Percentiles rank a stretch among this genome's conserved stretches.
Evolutionary conservation across 2,329 filamentous ascomycete genomes (phyloP).

Genomic region (Aspergillus tamarii): DNA sequence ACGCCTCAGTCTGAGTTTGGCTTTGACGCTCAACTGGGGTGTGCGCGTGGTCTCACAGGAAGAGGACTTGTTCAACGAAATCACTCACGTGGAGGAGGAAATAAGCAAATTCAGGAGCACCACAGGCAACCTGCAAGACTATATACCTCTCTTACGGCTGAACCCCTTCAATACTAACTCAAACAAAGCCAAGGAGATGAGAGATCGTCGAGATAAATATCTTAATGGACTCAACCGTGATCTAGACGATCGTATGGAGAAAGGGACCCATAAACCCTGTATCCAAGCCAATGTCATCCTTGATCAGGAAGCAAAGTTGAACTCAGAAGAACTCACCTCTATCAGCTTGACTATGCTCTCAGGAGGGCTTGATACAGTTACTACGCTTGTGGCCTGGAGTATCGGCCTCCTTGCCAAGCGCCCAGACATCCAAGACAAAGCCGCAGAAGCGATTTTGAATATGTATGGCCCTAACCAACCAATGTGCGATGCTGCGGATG

Average conservation of each 20-base stretch:
- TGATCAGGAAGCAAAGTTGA: constrained; percentile 65
- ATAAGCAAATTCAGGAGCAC: constrained; percentile 76
- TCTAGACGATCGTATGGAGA: constrained; percentile 63
- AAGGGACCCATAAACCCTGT: constrained; percentile 64
- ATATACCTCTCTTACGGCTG: constrained; percentile 71
- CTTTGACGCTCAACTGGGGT: constrained; percentile 69
- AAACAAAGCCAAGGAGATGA: constrained; percentile 62
- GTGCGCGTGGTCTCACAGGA: constrained; percentile 62
- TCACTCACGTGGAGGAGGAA: constrained; percentile 72
- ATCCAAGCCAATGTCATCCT: constrained; percentile 69
- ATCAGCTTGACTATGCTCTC: constrained; percentile 72
- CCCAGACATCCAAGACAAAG: constrained; percentile 65
- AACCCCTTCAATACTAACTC: constrained; percentile 66
- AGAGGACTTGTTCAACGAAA: constrained; percentile 69
- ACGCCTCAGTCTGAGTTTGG: constrained; percentile 63
- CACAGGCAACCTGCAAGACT: constrained; percentile 79
- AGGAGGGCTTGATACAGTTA: constrained; percentile 68
- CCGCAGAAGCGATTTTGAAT: constrained; percentile 59
- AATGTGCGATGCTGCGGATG: constrained; percentile 63
- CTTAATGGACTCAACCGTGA: constrained; percentile 60
- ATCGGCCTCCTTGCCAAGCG: constrained; percentile 62
- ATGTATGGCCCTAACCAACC: constrained; percentile 57
- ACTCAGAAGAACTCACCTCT: constrained; percentile 64
- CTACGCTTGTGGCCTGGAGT: constrained; percentile 68
- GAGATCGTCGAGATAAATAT: constrained; percentile 63